Percentiles rank a stretch among this genome's conserved stretches.
Evolutionary conservation across 768 basidiomycete genomes (phyloP).

Genomic region (Leccinum truebloodii): DNA sequence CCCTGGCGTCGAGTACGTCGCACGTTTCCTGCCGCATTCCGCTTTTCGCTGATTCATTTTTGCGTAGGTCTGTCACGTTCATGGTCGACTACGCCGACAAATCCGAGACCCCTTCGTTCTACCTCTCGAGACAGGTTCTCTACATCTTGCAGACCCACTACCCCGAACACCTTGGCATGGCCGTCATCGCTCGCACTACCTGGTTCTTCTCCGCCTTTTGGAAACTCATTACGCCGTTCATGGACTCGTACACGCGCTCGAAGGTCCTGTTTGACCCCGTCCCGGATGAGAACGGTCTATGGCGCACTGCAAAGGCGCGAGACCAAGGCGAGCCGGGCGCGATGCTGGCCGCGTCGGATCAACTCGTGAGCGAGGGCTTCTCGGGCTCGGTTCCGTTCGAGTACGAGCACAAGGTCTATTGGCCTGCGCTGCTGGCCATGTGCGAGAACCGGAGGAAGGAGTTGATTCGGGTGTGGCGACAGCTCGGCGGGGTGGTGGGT

Average conservation of each 20-base stretch:
- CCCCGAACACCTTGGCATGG: constrained; percentile 13
- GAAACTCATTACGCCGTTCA: constrained; percentile 75
- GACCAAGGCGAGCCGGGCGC: constrained; percentile 19
- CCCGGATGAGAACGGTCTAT: constrained; percentile 24
- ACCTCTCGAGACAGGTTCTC: constrained; percentile 43
- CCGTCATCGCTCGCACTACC: constrained; percentile 76
- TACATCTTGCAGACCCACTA: constrained; percentile 46
- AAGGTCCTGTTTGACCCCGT: constrained; percentile 77
- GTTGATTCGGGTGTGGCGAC: constrained; percentile 64
- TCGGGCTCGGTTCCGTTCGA: constrained; percentile 67
- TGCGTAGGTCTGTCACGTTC: constrained; percentile 32
- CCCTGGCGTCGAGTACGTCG: constrained; percentile 75
- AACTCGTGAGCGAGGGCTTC: constrained; percentile 72
- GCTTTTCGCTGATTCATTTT: background rate
- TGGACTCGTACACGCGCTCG: constrained; percentile 76
- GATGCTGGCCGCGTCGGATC: constrained; percentile 61
- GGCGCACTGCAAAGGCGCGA: constrained; percentile 25
- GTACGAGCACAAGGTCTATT: constrained; percentile 76
- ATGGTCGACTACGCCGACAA: constrained; percentile 79
- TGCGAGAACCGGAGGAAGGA: constrained; percentile 49
- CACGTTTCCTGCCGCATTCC: background rate
- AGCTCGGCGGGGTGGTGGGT: constrained; percentile 68
- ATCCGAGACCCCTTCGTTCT: constrained; percentile 55
- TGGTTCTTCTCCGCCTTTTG: constrained; percentile 74
- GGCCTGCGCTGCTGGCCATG: constrained; percentile 60